Percentiles rank a stretch among this genome's conserved stretches.
phyloP scores from a whole-genome alignment of 306 rosid species.

The Citrullus mucosospermus region DNA sequence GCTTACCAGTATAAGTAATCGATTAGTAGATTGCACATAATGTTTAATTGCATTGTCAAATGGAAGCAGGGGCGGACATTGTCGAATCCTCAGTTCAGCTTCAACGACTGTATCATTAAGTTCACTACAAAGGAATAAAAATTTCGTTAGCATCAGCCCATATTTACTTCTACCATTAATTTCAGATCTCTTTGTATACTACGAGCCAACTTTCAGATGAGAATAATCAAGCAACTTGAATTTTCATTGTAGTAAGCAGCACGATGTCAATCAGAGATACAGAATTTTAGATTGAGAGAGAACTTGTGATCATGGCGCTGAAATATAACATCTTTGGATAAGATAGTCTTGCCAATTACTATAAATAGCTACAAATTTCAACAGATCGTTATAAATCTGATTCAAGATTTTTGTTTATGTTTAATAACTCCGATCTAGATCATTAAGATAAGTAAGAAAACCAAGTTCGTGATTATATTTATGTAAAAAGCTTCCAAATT shows the following conservation, averaged over 20 bases:
- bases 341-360: not conserved
- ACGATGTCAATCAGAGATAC: not conserved
- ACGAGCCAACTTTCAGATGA: not conserved
- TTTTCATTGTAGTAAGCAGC: not conserved
- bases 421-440: not conserved
- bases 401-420: not conserved
- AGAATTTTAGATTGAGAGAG: not conserved
- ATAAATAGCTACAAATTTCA: not conserved
- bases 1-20: constrained; percentile 82
- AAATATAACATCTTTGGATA: not conserved
- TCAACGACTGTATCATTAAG: constrained; percentile 74
- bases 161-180: not conserved
- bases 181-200: not conserved
- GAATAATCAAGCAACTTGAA: not conserved
- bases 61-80: constrained; percentile 54
- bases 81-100: constrained; percentile 32
- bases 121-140: constrained; percentile 43
- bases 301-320: not conserved
- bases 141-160: not conserved
- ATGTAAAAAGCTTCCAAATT: not conserved
- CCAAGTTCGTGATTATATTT: no score
- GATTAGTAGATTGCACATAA: constrained; percentile 49
- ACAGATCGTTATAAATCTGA: not conserved
- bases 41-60: constrained; percentile 34
- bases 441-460: no score